Evolutionary conservation across 1,284 basidiomycete species (phyloP).

Genomic region (Abortiporus biennis): DNA sequence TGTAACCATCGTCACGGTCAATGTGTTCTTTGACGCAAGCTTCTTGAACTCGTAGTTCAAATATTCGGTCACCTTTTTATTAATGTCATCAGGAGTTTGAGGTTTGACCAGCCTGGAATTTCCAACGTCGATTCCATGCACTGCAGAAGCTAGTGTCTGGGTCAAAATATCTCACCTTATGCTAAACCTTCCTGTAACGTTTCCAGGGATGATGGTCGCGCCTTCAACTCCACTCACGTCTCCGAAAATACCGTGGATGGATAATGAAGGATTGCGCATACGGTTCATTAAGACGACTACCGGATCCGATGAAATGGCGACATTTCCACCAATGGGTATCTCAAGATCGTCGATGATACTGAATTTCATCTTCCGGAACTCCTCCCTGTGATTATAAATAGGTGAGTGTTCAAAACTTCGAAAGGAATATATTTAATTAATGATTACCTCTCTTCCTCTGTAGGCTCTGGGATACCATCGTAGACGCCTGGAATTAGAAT

Average conservation of each 20-base stretch:
- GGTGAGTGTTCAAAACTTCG: not conserved
- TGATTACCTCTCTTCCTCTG: conserved; percentile 69
- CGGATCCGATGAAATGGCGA: conserved; percentile 79
- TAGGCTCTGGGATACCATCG: conserved; percentile 78
- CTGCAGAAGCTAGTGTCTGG: not conserved
- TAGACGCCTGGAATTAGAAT: conserved; percentile 92
- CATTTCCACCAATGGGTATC: conserved; percentile 70
- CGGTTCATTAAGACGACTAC: conserved; percentile 85
- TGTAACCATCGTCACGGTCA: conserved; percentile 63
- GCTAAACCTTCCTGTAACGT: conserved; percentile 91
- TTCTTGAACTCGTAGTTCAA: conserved; percentile 79
- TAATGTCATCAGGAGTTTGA: conserved; percentile 74
- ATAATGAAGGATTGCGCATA: conserved; percentile 86
- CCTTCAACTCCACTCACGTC: conserved; percentile 86
- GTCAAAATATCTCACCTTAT: conserved; percentile 52
- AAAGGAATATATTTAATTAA: not conserved
- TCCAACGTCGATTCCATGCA: not conserved
- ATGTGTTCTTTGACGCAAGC: conserved; percentile 78
- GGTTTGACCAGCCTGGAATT: conserved; percentile 75
- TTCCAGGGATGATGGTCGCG: conserved; percentile 94
- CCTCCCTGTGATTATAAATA: not conserved
- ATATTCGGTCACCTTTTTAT: conserved; percentile 69
- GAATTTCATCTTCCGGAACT: conserved; percentile 75
- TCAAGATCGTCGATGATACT: conserved; percentile 74
- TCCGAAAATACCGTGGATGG: conserved; percentile 95